Conservation (phyloP, 306 rosid genomes). For the Delonix regia region DNA sequence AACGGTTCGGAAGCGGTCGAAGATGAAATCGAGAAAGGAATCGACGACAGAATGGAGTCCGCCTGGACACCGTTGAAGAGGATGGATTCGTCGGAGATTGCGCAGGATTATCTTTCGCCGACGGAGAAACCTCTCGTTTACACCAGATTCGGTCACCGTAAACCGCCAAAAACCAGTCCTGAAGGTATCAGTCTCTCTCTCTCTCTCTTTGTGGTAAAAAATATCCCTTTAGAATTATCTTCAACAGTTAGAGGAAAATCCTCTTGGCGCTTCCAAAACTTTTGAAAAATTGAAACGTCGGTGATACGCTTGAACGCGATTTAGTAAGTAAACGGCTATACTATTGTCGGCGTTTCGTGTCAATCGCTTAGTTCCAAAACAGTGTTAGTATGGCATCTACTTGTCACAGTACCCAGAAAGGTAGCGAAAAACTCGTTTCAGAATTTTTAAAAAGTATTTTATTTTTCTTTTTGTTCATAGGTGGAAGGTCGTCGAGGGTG, state of each 20-base stretch:
- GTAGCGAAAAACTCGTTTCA: not conserved
- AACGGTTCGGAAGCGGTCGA: constrained; percentile 8
- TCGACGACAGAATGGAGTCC: constrained; percentile 6
- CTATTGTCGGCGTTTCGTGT: not conserved
- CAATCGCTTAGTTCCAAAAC: constrained; percentile 16
- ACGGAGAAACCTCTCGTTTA: constrained; percentile 59
- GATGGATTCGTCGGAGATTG: constrained; percentile 38
- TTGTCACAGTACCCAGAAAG: not conserved
- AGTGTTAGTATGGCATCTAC: constrained; percentile 30
- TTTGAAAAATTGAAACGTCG: not conserved
- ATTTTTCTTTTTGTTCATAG: constrained; percentile 30
- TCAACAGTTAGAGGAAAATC: not conserved
- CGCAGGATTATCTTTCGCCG: constrained; percentile 14
- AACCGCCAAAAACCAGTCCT: constrained; percentile 46
- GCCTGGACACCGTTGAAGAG: constrained; percentile 28
- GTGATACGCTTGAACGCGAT: not conserved
- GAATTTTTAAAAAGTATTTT: not conserved
- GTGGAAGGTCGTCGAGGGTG: constrained; percentile 53
- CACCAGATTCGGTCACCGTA: constrained; percentile 59
- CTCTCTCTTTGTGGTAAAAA: not conserved
- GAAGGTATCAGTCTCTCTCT: constrained; percentile 57
- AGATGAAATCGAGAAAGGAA: constrained; percentile 30
- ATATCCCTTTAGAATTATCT: not conserved
- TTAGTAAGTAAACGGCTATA: not conserved
- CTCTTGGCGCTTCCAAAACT: not conserved